Conservation (phyloP, 345 rosid genomes). For the Salix dunnii region DNA sequence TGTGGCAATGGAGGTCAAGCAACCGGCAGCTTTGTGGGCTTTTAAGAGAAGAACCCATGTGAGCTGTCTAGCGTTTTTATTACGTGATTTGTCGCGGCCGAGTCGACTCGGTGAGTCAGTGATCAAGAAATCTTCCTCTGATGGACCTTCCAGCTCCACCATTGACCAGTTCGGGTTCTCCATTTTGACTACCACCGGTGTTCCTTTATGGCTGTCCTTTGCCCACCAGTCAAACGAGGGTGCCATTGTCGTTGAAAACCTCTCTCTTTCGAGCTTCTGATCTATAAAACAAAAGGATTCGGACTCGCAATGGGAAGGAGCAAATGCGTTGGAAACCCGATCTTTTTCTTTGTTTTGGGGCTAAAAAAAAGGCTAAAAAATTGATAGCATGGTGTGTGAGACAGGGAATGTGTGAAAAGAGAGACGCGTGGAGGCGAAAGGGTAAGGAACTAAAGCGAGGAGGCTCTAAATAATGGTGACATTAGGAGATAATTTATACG, state of each 20-base stretch:
- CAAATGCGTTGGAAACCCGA: neutral
- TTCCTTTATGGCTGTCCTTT: constrained; percentile 67
- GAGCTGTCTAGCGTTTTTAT: constrained; percentile 94
- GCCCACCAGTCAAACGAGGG: constrained; percentile 83
- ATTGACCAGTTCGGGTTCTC: constrained; percentile 99
- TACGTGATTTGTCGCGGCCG: constrained; percentile 49
- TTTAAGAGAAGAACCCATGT: constrained; percentile 95
- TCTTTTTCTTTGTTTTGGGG: neutral
- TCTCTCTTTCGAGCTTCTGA: neutral
- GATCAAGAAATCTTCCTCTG: constrained; percentile 67
- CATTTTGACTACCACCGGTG: constrained; percentile 97
- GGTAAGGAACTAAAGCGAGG: constrained; percentile 16
- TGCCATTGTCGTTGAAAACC: constrained; percentile 45
- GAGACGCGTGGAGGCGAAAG: constrained; percentile 41
- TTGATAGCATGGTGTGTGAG: constrained; percentile 44
- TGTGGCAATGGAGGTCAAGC: constrained; percentile 71
- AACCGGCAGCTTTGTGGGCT: constrained; percentile 95
- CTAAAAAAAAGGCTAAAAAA: constrained; percentile 22
- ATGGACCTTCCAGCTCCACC: constrained; percentile 79
- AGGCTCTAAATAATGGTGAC: constrained; percentile 31
- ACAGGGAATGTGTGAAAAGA: neutral
- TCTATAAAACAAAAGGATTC: neutral
- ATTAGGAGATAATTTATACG: constrained; percentile 20
- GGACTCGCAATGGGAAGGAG: neutral
- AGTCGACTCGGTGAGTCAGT: constrained; percentile 30